These are phyloP conservation scores for Eragrostis curvula DNA, from an alignment of 176 grass and related monocot genomes.

Conservation along the genomic window DNA sequence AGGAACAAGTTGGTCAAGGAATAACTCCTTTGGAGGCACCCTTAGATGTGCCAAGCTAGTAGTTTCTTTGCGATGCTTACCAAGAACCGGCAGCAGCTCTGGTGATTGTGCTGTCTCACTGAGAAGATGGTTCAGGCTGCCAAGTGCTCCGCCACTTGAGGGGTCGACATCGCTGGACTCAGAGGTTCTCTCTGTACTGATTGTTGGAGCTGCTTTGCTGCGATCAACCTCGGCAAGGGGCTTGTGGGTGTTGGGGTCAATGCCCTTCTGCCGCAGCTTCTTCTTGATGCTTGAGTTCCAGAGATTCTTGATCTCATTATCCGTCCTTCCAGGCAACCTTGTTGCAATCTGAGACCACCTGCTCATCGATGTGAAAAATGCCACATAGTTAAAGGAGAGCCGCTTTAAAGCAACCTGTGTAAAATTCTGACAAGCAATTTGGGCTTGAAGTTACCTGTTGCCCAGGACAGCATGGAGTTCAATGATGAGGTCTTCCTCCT, in stretches of 20 bases:
- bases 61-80: conserved; percentile 45
- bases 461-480: conserved; percentile 64
- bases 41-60: conserved; percentile 32
- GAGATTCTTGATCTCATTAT: conserved; percentile 78
- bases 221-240: conserved; percentile 31
- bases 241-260: conserved; percentile 70
- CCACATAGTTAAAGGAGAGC: conserved; percentile 16
- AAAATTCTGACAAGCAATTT: conserved; percentile 13
- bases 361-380: neutral
- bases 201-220: conserved; percentile 40
- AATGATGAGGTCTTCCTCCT: conserved; percentile 63
- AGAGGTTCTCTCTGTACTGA: conserved; percentile 46
- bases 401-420: neutral
- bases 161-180: conserved; percentile 45
- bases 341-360: conserved; percentile 80
- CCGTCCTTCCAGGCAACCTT: conserved; percentile 67
- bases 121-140: conserved; percentile 36
- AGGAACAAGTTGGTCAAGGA: conserved; percentile 46
- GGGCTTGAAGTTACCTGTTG: conserved; percentile 56
- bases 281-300: conserved; percentile 75
- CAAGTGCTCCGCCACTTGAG: conserved; percentile 36
- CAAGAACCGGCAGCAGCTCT: conserved; percentile 27
- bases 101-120: conserved; percentile 50
- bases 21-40: conserved; percentile 41
- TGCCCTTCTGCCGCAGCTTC: conserved; percentile 61